These are phyloP conservation scores for Immersiporthe knoxdaviesiana DNA, from an alignment of 2,329 filamentous ascomycete genomes.

Conservation along the genomic window DNA sequence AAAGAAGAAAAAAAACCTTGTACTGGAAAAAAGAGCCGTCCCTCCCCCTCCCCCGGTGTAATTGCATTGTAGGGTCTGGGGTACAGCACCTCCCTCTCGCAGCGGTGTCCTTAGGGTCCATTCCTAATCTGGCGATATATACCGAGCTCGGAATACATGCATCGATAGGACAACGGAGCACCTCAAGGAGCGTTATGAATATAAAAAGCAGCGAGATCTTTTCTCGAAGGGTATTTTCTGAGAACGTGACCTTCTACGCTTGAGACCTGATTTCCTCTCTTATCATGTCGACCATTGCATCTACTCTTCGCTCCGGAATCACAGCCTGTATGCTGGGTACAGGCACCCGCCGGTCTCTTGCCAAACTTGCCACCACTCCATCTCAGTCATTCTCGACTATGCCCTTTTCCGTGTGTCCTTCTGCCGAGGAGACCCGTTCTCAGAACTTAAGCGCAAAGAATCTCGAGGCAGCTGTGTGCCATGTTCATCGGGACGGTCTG, in stretches of 20 bases:
- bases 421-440: slow-evolving; percentile 45
- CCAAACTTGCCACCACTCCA: background rate
- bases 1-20: background rate
- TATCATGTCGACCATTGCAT: background rate
- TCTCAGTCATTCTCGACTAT: slow-evolving; percentile 1
- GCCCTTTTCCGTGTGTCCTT: slow-evolving; percentile 40
- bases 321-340: background rate
- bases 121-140: slow-evolving; percentile 30
- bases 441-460: slow-evolving; percentile 49
- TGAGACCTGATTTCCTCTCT: too few species aligned
- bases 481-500: slow-evolving; percentile 57
- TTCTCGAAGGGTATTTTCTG: background rate
- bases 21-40: background rate
- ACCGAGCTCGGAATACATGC: slow-evolving; percentile 39
- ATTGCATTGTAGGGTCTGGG: background rate
- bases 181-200: slow-evolving; percentile 35
- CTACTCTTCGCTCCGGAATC: background rate
- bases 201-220: slow-evolving; percentile 21
- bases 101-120: background rate
- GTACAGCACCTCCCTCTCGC: too few species aligned
- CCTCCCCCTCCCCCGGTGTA: too few species aligned
- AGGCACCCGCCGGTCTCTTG: background rate
- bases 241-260: background rate
- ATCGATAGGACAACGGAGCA: background rate
- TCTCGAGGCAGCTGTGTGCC: slow-evolving; percentile 57